A percentile compares a stretch with the other conserved stretches of the same genome.
Evolutionary conservation across 1,284 basidiomycete species (phyloP).

Genomic region (Stygiomarasmius scandens): DNA sequence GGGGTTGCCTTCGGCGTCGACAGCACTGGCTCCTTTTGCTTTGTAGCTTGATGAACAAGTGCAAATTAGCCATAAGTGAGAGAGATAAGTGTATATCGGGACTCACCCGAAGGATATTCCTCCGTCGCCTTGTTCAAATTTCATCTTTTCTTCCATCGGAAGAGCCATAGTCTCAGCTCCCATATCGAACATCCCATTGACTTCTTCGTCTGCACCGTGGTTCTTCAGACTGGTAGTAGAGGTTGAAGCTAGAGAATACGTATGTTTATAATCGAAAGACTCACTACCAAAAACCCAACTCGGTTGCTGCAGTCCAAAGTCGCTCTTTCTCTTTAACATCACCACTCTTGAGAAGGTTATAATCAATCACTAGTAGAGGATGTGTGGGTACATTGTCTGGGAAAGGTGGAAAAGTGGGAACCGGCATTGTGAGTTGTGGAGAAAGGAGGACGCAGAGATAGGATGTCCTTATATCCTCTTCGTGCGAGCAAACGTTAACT

Average conservation of each 20-base stretch:
- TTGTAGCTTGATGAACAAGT: constrained; percentile 52
- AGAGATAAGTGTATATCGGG: neutral
- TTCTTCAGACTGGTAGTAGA: constrained; percentile 4
- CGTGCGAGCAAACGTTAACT: too few relatives aligned
- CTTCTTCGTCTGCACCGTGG: constrained; percentile 9
- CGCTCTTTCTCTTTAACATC: constrained; percentile 33
- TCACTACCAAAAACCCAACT: constrained; percentile 45
- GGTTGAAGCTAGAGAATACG: neutral
- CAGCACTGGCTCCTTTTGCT: constrained; percentile 61
- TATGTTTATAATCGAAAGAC: constrained; percentile 20
- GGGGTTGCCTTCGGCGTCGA: constrained; percentile 57
- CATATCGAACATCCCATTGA: constrained; percentile 13
- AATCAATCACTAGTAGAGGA: constrained; percentile 42
- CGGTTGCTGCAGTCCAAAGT: constrained; percentile 38
- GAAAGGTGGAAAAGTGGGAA: constrained; percentile 27
- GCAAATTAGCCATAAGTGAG: neutral
- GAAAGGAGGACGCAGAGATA: too few relatives aligned
- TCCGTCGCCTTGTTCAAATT: constrained; percentile 10
- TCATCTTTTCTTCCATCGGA: constrained; percentile 13
- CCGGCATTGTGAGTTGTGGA: constrained; percentile 14
- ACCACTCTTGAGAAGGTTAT: constrained; percentile 30
- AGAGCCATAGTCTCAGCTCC: constrained; percentile 9
- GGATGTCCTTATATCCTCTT: too few relatives aligned
- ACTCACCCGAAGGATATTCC: constrained; percentile 13
- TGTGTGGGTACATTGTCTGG: constrained; percentile 40